Evolutionary conservation across 1,139 yeast species (phyloP).

Genomic region (Blastobotrys proliferans): DNA sequence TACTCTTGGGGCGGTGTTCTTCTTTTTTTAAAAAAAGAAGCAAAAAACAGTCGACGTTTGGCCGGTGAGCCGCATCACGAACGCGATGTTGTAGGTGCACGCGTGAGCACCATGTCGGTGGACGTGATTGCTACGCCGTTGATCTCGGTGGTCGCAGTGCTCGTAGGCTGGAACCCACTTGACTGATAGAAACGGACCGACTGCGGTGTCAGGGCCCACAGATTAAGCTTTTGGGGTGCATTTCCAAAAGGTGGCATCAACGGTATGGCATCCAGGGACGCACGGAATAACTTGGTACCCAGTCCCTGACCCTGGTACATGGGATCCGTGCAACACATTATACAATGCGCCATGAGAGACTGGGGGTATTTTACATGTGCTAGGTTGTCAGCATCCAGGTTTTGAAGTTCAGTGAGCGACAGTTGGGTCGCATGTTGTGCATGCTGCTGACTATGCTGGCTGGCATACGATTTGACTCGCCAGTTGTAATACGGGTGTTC

Average conservation of each 20-base stretch:
- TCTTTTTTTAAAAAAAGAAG: too few relatives aligned
- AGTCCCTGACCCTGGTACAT: neutral
- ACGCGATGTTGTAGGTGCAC: neutral
- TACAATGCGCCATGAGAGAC: neutral
- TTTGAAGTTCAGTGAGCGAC: neutral
- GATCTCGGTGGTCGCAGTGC: neutral
- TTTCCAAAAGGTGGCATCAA: neutral
- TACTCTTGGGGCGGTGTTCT: too few relatives aligned
- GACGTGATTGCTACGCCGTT: neutral
- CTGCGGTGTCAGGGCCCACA: conserved; percentile 2
- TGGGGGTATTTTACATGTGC: conserved; percentile 1
- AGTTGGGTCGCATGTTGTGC: neutral
- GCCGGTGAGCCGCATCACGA: too few relatives aligned
- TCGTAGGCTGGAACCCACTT: neutral
- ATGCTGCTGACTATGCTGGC: neutral
- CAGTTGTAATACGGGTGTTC: conserved; percentile 5
- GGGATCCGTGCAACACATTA: neutral
- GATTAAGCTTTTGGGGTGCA: conserved; percentile 1
- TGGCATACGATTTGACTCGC: neutral
- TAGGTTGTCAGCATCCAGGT: neutral
- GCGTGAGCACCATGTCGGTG: neutral
- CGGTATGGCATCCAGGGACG: neutral
- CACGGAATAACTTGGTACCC: neutral
- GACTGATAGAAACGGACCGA: neutral
- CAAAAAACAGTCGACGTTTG: too few relatives aligned